These are phyloP conservation scores for Leishmania braziliensis DNA, from an alignment of 208 protist genomes.

Conservation along the genomic window DNA sequence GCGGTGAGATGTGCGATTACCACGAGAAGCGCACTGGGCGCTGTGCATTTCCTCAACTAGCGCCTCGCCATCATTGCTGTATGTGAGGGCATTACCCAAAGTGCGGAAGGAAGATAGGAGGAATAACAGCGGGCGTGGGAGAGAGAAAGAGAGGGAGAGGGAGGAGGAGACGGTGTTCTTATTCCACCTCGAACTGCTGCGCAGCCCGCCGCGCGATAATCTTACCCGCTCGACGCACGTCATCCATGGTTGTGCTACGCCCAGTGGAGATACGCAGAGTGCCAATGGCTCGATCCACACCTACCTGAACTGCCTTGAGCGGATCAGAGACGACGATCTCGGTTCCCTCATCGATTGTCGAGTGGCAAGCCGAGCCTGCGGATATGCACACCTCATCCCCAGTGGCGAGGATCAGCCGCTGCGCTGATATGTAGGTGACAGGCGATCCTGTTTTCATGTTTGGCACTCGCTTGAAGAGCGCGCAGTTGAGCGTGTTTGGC, in stretches of 20 bases:
- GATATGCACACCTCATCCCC: conserved; percentile 84
- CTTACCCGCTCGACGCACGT: conserved; percentile 65
- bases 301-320: conserved; percentile 66
- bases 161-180: not conserved
- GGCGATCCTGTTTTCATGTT: conserved; percentile 30
- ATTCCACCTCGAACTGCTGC: conserved; percentile 78
- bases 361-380: conserved; percentile 86
- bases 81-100: not conserved
- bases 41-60: not conserved
- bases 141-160: not conserved
- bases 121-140: not conserved
- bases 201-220: conserved; percentile 73
- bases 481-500: conserved; percentile 89
- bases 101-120: not conserved
- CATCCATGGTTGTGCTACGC: conserved; percentile 58
- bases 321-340: conserved; percentile 65
- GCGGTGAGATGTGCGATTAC: not conserved
- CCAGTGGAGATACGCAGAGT: conserved; percentile 84
- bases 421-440: conserved; percentile 74
- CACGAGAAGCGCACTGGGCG: not conserved
- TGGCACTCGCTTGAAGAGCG: conserved; percentile 56
- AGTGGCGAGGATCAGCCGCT: conserved; percentile 58
- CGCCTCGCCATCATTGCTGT: not conserved
- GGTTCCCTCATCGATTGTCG: conserved; percentile 42
- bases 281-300: conserved; percentile 61